Evolutionary conservation across 768 basidiomycete genomes (phyloP).

Genomic region (Myochromella boudieri): DNA sequence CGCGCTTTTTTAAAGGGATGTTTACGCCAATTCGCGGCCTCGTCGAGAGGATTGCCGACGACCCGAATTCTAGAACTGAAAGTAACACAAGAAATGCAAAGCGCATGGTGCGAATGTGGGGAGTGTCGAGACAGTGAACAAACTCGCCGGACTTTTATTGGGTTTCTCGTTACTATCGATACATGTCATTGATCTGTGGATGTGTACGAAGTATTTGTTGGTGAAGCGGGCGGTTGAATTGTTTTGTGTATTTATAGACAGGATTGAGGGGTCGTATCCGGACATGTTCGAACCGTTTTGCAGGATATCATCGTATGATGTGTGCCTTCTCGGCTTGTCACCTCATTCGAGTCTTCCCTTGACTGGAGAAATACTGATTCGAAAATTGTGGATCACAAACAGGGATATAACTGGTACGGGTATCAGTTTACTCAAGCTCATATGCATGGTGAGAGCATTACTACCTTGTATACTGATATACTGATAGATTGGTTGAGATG

Average conservation of each 20-base stretch:
- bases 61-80: conserved; percentile 3
- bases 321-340: too few species aligned
- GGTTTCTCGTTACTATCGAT: background rate
- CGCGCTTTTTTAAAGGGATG: conserved; percentile 30
- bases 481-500: background rate
- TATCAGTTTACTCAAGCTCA: too few species aligned
- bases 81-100: conserved; percentile 9
- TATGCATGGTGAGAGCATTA: too few species aligned
- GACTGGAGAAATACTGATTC: too few species aligned
- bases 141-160: background rate
- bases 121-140: background rate
- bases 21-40: conserved; percentile 11
- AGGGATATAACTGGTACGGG: too few species aligned
- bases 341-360: too few species aligned
- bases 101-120: conserved; percentile 2
- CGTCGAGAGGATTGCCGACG: conserved; percentile 13
- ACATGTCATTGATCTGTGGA: background rate
- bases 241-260: background rate
- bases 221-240: background rate
- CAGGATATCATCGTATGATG: background rate
- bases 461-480: background rate
- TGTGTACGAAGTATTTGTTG: background rate
- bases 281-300: background rate
- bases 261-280: too few species aligned
- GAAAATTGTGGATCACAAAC: too few species aligned